Evolutionary conservation across 2,329 filamentous ascomycete species (phyloP), one percentile per base, ranked within the genome.

Genomic region (Colletotrichum viniferum): DNA sequence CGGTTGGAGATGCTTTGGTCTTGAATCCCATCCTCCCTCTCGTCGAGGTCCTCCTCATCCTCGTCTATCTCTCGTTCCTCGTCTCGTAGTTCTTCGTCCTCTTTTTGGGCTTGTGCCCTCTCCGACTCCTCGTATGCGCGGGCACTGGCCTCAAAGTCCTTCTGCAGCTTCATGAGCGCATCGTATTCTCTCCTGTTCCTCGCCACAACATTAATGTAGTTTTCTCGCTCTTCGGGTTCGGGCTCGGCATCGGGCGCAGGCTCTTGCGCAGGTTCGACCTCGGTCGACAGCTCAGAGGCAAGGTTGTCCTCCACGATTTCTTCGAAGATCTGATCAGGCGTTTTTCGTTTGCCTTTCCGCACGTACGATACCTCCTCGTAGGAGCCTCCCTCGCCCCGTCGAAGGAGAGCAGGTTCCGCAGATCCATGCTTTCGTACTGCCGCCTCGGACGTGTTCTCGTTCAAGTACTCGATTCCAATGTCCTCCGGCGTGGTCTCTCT

Each of bases 291-390:
- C 38, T 72, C 43, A 43, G 73, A 30, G 62, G 76, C 56, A 75
- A 78, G 16, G 36, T 60, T 32, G n/a, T 68, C 65, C 26, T 28
- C 65, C n/a, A 55, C 14, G 0, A 18, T 13, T 4, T 60, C 70
- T 16, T 30, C 64, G 1, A 63, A 32, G 1, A 30, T 63, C 48
- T 32, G 52, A 5, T 7, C 30, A 4, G 32, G 36, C 16, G 69
- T 30, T 18, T 32, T 14, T 4, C 26, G 32, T 14, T 52, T 13
- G 14, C 60, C 36, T 14, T 52, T 58, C 8, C 56, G 32, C 14
- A 65, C 79, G 77, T 90, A 90, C 30, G 89, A 87, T 14, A 94
- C 86, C 80, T 94, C 92, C 81, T 95, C 92, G 5, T 92, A 85
- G 9, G 85, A 82, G 4, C 93, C 93, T 72, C 90, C 85, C 16